phyloP scores from a whole-genome alignment of 108 stramenopile genomes.

The Aurantiochytrium sp. region DNA sequence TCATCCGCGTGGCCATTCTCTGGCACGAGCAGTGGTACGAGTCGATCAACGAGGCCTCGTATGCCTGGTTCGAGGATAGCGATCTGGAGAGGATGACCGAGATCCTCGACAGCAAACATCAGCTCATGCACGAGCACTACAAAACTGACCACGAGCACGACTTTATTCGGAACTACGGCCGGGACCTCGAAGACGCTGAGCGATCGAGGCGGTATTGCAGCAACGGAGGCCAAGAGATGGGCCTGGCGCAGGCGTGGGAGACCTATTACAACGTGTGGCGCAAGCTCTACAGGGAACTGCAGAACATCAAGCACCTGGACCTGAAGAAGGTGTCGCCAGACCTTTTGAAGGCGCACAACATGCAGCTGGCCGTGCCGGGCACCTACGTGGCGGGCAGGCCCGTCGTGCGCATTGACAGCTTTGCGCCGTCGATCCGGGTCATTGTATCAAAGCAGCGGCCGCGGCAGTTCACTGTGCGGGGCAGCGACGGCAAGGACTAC shows the following conservation, averaged over 20 bases:
- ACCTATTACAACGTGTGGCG: conserved; percentile 91
- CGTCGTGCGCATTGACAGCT: conserved; percentile 79
- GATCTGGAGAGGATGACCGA: conserved; percentile 86
- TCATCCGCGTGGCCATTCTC: conserved; percentile 97
- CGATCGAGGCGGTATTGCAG: conserved; percentile 65
- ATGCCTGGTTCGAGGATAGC: conserved; percentile 85
- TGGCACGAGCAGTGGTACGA: conserved; percentile 99
- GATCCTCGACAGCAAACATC: conserved; percentile 74
- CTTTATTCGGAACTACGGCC: conserved; percentile 73
- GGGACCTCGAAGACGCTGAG: conserved; percentile 72
- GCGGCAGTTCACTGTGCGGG: conserved; percentile 84
- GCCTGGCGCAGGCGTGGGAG: conserved; percentile 85
- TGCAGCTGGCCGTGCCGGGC: conserved; percentile 93
- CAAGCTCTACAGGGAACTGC: conserved; percentile 86
- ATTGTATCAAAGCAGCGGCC: conserved; percentile 98
- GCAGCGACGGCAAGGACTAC: conserved; percentile 93
- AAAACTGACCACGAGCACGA: conserved; percentile 72
- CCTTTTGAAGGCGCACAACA: conserved; percentile 68
- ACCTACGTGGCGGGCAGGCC: conserved; percentile 66
- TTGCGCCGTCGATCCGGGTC: conserved; percentile 75
- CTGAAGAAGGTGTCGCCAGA: conserved; percentile 81
- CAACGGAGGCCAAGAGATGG: background rate
- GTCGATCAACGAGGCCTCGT: conserved; percentile 87
- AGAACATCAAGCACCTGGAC: conserved; percentile 75
- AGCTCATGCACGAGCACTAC: conserved; percentile 69